Evolutionary conservation across 306 rosid species (phyloP).

Genomic region (Cicer yamashitae): DNA sequence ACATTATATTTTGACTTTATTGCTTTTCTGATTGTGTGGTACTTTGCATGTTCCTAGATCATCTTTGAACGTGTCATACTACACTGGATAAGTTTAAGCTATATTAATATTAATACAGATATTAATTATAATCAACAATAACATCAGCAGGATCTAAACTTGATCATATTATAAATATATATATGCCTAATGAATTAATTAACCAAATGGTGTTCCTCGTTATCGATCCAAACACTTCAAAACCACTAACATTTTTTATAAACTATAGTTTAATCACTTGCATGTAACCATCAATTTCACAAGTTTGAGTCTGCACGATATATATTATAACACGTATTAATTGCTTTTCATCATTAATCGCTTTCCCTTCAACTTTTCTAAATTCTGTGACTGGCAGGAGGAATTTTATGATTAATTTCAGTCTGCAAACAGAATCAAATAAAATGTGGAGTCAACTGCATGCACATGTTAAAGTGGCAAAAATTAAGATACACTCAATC

Average conservation of each 20-base stretch:
- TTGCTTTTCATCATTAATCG: not conserved
- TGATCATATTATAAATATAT: too few species aligned
- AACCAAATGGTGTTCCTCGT: too few species aligned
- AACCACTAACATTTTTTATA: not conserved
- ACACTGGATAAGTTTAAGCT: not conserved
- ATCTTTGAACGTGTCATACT: not conserved
- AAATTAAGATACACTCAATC: slow-evolving; percentile 7
- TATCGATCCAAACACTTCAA: too few species aligned
- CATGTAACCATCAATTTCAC: too few species aligned
- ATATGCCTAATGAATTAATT: too few species aligned
- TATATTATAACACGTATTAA: not conserved
- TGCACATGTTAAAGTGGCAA: not conserved
- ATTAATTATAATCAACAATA: too few species aligned
- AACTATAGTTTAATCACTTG: not conserved
- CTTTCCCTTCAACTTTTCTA: slow-evolving; percentile 15
- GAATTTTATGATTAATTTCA: slow-evolving; percentile 5
- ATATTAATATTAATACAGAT: too few species aligned
- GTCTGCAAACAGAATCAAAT: slow-evolving; percentile 24
- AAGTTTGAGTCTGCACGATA: too few species aligned
- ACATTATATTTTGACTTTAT: not conserved
- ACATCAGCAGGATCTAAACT: too few species aligned
- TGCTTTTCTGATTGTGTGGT: not conserved
- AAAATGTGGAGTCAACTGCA: slow-evolving; percentile 21
- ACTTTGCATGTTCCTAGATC: slow-evolving; percentile 1
- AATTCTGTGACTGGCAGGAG: not conserved